phyloP scores from a whole-genome alignment of 2,329 filamentous ascomycete genomes.

The Hypoxylon sp. region DNA sequence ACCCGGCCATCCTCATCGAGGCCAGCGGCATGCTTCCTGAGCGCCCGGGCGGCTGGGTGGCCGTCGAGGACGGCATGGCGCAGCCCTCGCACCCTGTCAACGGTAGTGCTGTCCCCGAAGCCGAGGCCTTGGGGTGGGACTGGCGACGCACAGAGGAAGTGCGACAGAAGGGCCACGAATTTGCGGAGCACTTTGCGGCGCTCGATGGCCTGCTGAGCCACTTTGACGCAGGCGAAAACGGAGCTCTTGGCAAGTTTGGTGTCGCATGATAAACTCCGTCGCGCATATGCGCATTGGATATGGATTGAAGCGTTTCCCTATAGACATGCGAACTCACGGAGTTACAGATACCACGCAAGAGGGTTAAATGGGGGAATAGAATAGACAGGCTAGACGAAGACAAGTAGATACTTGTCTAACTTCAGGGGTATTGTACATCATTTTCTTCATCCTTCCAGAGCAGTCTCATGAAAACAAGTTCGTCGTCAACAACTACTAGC shows the following conservation, averaged over 20 bases:
- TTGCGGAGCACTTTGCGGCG: slow-evolving; percentile 63
- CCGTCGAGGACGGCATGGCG: slow-evolving; percentile 47
- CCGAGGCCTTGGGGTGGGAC: slow-evolving; percentile 58
- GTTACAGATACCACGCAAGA: slow-evolving; percentile 13
- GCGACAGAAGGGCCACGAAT: slow-evolving; percentile 62
- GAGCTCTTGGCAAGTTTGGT: slow-evolving; percentile 59
- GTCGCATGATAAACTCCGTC: slow-evolving; percentile 49
- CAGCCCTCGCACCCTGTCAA: slow-evolving; percentile 36
- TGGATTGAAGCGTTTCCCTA: neutral
- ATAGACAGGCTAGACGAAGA: neutral
- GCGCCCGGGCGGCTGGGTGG: slow-evolving; percentile 71
- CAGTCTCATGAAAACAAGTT: neutral
- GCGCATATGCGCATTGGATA: neutral
- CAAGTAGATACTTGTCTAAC: slow-evolving; percentile 4
- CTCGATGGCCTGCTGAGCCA: slow-evolving; percentile 61
- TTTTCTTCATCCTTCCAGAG: neutral
- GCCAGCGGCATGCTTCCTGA: slow-evolving; percentile 77
- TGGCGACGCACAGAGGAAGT: slow-evolving; percentile 66
- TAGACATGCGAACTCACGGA: slow-evolving; percentile 13
- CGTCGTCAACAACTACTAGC: neutral
- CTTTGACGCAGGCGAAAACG: slow-evolving; percentile 62
- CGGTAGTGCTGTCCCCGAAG: slow-evolving; percentile 51
- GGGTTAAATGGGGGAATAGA: neutral
- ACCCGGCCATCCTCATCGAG: slow-evolving; percentile 78
- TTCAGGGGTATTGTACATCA: slow-evolving; percentile 12